These are phyloP conservation scores for Ceratonia siliqua DNA, from an alignment of 306 rosid species.

Conservation along the genomic window DNA sequence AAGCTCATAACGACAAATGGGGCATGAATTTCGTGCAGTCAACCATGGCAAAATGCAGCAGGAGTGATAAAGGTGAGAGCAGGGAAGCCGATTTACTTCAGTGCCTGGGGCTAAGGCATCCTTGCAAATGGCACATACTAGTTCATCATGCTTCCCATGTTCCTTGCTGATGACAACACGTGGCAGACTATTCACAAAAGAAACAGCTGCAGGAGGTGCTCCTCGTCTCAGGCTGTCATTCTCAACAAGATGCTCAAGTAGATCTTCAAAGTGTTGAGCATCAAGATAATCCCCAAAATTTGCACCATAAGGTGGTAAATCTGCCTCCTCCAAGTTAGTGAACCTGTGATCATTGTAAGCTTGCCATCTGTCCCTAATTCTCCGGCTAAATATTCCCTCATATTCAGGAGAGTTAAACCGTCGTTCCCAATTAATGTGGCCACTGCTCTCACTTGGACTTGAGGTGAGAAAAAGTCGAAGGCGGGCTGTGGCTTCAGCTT, in stretches of 20 bases:
- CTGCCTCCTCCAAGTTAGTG: slow-evolving; percentile 48
- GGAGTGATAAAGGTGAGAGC: slow-evolving; percentile 84
- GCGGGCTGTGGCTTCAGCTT: slow-evolving; percentile 47
- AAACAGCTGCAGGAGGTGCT: slow-evolving; percentile 82
- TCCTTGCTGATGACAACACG: slow-evolving; percentile 56
- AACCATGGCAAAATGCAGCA: slow-evolving; percentile 92
- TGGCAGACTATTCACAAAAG: slow-evolving; percentile 65
- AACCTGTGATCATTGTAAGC: slow-evolving; percentile 34
- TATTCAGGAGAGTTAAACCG: slow-evolving; percentile 47
- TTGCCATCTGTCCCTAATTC: slow-evolving; percentile 51
- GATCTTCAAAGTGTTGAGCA: slow-evolving; percentile 61
- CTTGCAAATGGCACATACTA: slow-evolving; percentile 89
- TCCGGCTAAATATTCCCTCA: slow-evolving; percentile 44
- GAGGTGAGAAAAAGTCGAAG: slow-evolving; percentile 49
- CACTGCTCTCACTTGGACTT: slow-evolving; percentile 43
- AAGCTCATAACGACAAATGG: slow-evolving; percentile 90
- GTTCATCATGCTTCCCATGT: slow-evolving; percentile 63
- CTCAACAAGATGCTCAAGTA: slow-evolving; percentile 77
- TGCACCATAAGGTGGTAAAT: slow-evolving; percentile 47
- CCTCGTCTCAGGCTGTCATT: slow-evolving; percentile 79
- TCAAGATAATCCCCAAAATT: slow-evolving; percentile 72
- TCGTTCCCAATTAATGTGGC: slow-evolving; percentile 42
- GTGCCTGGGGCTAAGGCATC: slow-evolving; percentile 63
- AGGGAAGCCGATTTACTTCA: slow-evolving; percentile 79
- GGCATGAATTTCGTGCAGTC: slow-evolving; percentile 85